Evolutionary conservation across 2,329 filamentous ascomycete species (phyloP), one percentile per base, ranked within the genome.

Genomic region (Fusarium succisae): DNA sequence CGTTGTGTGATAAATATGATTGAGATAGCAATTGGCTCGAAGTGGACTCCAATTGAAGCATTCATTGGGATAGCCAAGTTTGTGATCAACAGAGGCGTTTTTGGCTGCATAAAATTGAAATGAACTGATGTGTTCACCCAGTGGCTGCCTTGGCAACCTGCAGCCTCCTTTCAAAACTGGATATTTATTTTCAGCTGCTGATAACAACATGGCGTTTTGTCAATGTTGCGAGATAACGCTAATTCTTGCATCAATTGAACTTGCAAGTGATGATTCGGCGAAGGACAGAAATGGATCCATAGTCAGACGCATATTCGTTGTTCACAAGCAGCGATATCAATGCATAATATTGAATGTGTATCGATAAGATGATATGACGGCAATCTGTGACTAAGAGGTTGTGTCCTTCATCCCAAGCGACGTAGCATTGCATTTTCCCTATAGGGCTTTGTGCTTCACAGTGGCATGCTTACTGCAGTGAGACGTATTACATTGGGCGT

Each of bases 361-460:
- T 35, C n/a, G 18, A 32, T 47, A 26, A 57, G 17, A 48, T 57
- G 30, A 37, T 37, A 48, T 48, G 55, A 57, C 28, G 30, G 18
- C n/a, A 47, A 26, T 26, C 12, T 32, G 41, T 54, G 58, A 53
- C 45, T 47, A 38, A 24, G 47, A 55, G 59, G 13, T 44, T 24
- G 20, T 20, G 30, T n/a, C 18, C 62, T 30, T 26, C 9, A 35
- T 15, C 47, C 38, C 20, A 28, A 37, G 47, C 60, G 60, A 56
- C 7, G 63, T 66, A 35, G 63, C n/a, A 66, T 56, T 45, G 48
- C 62, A 41, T 65, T 22, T 56, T 37, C 51, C 60, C 5, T 18
- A 28, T 65, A 30, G n/a, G 39, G 28, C 60, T 22, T 35, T 22
- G n/a, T 47, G 13, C 63, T 24, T 66, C 32, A 62, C 20, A n/a